Evolutionary conservation across 352 stramenopile genomes (phyloP), one percentile per base, ranked within the genome.

Genomic region (Pythium sukuiense): DNA sequence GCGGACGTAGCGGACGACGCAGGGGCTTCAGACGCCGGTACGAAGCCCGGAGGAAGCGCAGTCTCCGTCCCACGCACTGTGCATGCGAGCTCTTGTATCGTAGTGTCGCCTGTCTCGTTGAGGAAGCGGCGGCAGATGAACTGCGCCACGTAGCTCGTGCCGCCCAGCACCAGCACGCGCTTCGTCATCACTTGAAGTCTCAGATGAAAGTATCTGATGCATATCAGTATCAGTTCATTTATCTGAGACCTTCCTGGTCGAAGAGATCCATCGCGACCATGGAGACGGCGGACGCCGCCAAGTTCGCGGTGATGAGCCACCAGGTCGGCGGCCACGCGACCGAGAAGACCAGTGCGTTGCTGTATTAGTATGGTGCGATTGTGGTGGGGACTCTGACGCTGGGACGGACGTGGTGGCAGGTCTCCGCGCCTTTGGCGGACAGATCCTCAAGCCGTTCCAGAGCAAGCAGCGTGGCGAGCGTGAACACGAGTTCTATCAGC

Each of bases 391-490:
- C 4, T 52, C 12, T 27, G 18, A 24, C 35, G 32, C 32, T 35
- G 32, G 8, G 32, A 4, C 11, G 53, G 6, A 64, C 67, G 49
- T 41, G 32, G n/a, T 26, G 20, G 59, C 18, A 94, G 85, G 83
- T 67, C 60, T 95, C 41, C 89, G 88, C 46, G 63, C 84, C 33
- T 67, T 78, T 56, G 74, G 75, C n/a, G 88, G 81, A 0, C 77
- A 79, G 55, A 87, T 96, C 62, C 74, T 92, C 49, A 96, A 96
- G 68, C 88, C 86, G 8, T 96, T 95, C 65, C 88, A 96, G 68
- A 90, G 73, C 68, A 92, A 90, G 55, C 74, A 75, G 52, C 76
- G 88, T 24, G 88, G 88, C 12, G 77, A 92, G 65, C 79, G 74
- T 50, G 88, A 96, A 60, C 59, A 81, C 39, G 78, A 76, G 48